Conservation (phyloP, 805 yeast genomes). For the Sungouiella thailandica region DNA sequence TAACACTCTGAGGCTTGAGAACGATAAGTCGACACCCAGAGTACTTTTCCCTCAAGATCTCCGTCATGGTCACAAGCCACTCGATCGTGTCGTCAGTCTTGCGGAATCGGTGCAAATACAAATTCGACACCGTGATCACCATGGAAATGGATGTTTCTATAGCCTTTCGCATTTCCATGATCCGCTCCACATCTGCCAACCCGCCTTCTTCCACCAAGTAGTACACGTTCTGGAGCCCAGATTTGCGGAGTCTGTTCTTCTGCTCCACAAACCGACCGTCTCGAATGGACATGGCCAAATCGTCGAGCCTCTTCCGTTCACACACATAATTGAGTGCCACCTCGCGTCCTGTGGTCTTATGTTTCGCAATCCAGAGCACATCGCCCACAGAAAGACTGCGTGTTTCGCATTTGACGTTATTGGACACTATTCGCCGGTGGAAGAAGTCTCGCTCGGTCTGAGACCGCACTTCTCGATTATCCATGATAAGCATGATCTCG, state of each 20-base stretch:
- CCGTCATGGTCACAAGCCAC: conserved; percentile 49
- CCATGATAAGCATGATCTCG: conserved; percentile 61
- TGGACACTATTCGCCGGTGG: conserved; percentile 42
- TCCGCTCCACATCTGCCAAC: conserved; percentile 32
- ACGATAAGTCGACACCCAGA: conserved; percentile 38
- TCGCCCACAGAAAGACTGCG: conserved; percentile 78
- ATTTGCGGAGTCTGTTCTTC: conserved; percentile 64
- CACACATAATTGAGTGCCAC: conserved; percentile 78
- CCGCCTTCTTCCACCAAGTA: conserved; percentile 79
- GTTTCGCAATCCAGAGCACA: conserved; percentile 80
- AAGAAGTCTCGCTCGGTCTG: conserved; percentile 68
- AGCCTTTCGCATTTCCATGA: conserved; percentile 50
- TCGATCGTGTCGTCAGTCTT: conserved; percentile 71
- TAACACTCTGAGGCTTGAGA: conserved; percentile 46
- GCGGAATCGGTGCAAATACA: conserved; percentile 62
- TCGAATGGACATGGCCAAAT: conserved; percentile 70
- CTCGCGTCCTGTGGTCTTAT: conserved; percentile 50
- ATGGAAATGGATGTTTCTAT: conserved; percentile 72
- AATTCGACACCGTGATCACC: conserved; percentile 60
- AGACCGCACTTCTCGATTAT: conserved; percentile 78
- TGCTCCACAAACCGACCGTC: conserved; percentile 92
- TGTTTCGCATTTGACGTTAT: conserved; percentile 48
- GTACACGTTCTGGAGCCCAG: conserved; percentile 62
- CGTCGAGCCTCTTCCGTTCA: conserved; percentile 88
- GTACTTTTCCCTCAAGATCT: conserved; percentile 38